Evolutionary conservation across 2,329 filamentous ascomycete genomes (phyloP).

Genomic region (Trichophyton benhamiae): DNA sequence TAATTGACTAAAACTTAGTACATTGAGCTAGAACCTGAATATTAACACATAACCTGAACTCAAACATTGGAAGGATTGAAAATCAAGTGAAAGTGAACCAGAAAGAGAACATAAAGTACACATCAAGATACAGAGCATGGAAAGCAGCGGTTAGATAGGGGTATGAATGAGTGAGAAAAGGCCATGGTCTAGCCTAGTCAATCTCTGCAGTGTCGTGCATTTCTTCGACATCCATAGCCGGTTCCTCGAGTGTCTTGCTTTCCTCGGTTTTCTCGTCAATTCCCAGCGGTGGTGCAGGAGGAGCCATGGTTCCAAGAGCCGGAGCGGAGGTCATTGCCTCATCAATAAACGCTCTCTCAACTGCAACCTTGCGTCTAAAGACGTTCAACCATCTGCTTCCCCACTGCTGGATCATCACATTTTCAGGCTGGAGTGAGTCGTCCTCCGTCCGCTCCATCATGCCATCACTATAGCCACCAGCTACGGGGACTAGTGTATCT

Average conservation of each 20-base stretch:
- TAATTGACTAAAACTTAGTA: neutral
- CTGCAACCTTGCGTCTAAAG: slow-evolving; percentile 66
- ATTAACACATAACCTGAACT: neutral
- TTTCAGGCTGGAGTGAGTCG: slow-evolving; percentile 39
- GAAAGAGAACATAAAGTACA: neutral
- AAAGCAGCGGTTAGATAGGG: neutral
- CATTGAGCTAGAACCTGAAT: neutral
- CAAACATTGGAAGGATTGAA: neutral
- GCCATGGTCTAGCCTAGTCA: slow-evolving; percentile 4
- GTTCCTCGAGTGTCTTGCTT: neutral
- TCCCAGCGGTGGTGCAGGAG: slow-evolving; percentile 13
- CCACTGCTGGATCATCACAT: slow-evolving; percentile 63
- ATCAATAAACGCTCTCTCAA: slow-evolving; percentile 64
- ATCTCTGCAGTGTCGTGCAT: slow-evolving; percentile 22
- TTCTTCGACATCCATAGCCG: slow-evolving; percentile 11
- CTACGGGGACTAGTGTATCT: slow-evolving; percentile 61
- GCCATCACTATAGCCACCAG: slow-evolving; percentile 59
- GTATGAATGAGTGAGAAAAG: neutral
- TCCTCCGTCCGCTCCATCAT: slow-evolving; percentile 56
- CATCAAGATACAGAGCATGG: neutral
- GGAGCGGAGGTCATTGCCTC: slow-evolving; percentile 42
- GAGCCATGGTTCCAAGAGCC: slow-evolving; percentile 29
- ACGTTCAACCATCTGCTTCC: slow-evolving; percentile 75
- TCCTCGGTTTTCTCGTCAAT: neutral
- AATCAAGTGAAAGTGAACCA: neutral